phyloP scores from a whole-genome alignment of 495 filamentous ascomycete species.

The Penicillium turbatum region DNA sequence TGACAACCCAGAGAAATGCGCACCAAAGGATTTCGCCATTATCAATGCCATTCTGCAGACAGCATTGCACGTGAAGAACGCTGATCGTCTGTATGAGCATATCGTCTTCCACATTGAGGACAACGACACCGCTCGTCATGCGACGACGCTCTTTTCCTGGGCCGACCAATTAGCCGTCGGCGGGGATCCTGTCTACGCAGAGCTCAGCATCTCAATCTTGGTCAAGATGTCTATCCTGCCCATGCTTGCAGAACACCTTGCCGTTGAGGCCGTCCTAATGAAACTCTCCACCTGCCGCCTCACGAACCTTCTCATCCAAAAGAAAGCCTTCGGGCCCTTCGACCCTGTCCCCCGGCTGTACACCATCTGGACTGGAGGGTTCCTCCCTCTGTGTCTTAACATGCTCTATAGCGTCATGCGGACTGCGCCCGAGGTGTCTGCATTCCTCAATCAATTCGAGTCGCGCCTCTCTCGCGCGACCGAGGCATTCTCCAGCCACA shows the following conservation, averaged over 20 bases:
- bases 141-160: constrained; percentile 90
- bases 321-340: constrained; percentile 67
- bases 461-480: constrained; percentile 61
- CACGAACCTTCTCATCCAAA: constrained; percentile 61
- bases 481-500: constrained; percentile 53
- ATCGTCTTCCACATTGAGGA: constrained; percentile 63
- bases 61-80: constrained; percentile 59
- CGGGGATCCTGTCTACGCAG: constrained; percentile 90
- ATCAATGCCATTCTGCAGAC: constrained; percentile 86
- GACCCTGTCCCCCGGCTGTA: constrained; percentile 56
- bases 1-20: constrained; percentile 49
- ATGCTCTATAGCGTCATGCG: constrained; percentile 76
- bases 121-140: constrained; percentile 66
- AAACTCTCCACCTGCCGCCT: constrained; percentile 75
- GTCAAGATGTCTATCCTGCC: constrained; percentile 80
- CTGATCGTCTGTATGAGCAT: constrained; percentile 48
- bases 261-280: constrained; percentile 74
- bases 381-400: constrained; percentile 88
- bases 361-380: constrained; percentile 80
- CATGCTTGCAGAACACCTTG: constrained; percentile 81
- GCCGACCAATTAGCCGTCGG: constrained; percentile 67
- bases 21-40: constrained; percentile 72
- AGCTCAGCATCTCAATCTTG: constrained; percentile 80
- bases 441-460: constrained; percentile 82
- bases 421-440: constrained; percentile 74